Conservation (phyloP, 345 rosid species). For the Acer yangbiense region DNA sequence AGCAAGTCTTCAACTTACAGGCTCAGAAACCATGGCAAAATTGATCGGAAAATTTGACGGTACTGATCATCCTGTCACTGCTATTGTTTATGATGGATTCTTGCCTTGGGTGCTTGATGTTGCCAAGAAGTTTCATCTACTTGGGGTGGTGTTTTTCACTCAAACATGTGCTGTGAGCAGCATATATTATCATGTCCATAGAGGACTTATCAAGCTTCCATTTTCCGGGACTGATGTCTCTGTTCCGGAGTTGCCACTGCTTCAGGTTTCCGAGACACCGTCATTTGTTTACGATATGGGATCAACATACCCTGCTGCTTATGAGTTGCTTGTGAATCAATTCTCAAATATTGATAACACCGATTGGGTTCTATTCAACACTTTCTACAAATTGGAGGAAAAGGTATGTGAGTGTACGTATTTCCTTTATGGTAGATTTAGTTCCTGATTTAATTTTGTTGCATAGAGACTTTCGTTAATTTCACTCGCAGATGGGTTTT, state of each 20-base stretch:
- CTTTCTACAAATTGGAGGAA: conserved; percentile 25
- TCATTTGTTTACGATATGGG: conserved; percentile 25
- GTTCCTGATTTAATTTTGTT: too few relatives aligned
- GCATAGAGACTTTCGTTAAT: too few relatives aligned
- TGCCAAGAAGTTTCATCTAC: conserved; percentile 30
- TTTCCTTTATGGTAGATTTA: too few relatives aligned
- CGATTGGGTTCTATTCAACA: conserved; percentile 31
- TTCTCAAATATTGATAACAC: conserved; percentile 32
- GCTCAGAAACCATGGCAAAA: conserved; percentile 14
- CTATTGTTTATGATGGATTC: conserved; percentile 29
- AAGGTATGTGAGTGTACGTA: not conserved
- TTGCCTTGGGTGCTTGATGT: conserved; percentile 35
- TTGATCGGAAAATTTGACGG: conserved; percentile 17
- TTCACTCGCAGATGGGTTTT: not conserved
- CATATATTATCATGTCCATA: conserved; percentile 30
- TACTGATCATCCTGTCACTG: conserved; percentile 20
- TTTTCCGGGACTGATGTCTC: conserved; percentile 7
- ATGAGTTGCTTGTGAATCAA: conserved; percentile 21
- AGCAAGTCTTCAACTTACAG: conserved; percentile 13
- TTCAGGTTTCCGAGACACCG: conserved; percentile 25
- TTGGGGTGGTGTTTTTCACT: conserved; percentile 31
- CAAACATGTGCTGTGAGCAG: conserved; percentile 38
- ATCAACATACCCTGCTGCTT: conserved; percentile 15
- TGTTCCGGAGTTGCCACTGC: conserved; percentile 38
- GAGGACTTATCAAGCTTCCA: conserved; percentile 28